Percentiles rank a stretch among this genome's conserved stretches.
Conservation (phyloP, 768 basidiomycete species). For the Phlebiopsis gigantea region DNA sequence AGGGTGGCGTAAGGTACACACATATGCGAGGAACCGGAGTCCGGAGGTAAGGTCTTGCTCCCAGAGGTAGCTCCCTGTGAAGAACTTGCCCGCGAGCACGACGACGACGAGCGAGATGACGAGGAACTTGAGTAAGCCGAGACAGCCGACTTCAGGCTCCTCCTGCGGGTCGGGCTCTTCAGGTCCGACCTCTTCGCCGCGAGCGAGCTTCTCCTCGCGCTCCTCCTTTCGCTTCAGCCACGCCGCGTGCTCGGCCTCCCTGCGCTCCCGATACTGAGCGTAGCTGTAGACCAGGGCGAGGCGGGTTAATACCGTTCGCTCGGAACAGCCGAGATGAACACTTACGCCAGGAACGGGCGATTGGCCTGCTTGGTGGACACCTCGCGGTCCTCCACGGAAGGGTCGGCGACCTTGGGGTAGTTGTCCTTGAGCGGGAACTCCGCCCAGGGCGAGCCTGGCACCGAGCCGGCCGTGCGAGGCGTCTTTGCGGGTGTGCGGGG, state of each 20-base stretch:
- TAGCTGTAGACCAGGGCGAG: constrained; percentile 39
- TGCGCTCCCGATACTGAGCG: constrained; percentile 59
- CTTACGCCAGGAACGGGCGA: constrained; percentile 77
- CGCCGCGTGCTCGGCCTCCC: constrained; percentile 52
- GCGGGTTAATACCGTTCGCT: neutral
- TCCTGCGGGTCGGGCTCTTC: constrained; percentile 71
- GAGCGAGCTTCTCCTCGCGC: constrained; percentile 66
- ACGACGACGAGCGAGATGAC: constrained; percentile 48
- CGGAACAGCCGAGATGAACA: constrained; percentile 14
- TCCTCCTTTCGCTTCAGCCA: constrained; percentile 69
- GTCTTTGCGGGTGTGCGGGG: constrained; percentile 15
- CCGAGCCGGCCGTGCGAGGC: constrained; percentile 7
- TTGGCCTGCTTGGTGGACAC: constrained; percentile 84
- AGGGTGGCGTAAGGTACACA: constrained; percentile 5
- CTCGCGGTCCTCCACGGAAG: constrained; percentile 57
- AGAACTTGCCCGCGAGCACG: constrained; percentile 69
- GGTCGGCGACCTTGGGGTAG: constrained; percentile 56
- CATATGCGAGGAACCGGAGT: constrained; percentile 21
- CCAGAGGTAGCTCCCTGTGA: constrained; percentile 86
- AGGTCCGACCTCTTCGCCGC: constrained; percentile 69
- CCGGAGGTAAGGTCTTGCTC: constrained; percentile 40
- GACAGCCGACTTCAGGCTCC: constrained; percentile 56
- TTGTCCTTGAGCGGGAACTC: constrained; percentile 28
- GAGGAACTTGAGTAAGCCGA: constrained; percentile 67
- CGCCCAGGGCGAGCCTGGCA: constrained; percentile 22